Conservation (phyloP, 2,329 filamentous ascomycete genomes). For the Epichloe aotearoae region DNA sequence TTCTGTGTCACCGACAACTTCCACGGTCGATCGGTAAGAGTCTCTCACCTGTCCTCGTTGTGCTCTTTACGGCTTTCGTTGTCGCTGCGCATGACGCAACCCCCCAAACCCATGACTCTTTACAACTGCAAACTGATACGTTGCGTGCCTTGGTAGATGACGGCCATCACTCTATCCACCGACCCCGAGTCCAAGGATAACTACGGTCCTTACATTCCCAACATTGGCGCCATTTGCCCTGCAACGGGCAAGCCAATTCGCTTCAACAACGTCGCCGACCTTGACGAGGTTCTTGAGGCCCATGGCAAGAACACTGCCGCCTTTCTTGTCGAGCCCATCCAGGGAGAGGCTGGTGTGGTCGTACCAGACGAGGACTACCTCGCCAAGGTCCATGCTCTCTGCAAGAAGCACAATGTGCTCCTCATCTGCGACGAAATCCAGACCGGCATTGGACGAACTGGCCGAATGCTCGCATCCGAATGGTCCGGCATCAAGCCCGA, state of each 20-base stretch:
- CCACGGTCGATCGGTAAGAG: slow-evolving; percentile 77
- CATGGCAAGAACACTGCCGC: slow-evolving; percentile 80
- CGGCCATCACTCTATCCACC: slow-evolving; percentile 86
- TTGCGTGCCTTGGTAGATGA: slow-evolving; percentile 46
- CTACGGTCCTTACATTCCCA: slow-evolving; percentile 91
- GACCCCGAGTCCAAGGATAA: slow-evolving; percentile 93
- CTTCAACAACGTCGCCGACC: slow-evolving; percentile 73
- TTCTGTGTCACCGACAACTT: slow-evolving; percentile 87
- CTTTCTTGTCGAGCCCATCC: slow-evolving; percentile 91
- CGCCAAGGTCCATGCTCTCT: slow-evolving; percentile 63
- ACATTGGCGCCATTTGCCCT: slow-evolving; percentile 66
- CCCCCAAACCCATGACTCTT: too few species aligned
- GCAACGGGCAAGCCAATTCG: slow-evolving; percentile 62
- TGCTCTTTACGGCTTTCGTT: not conserved
- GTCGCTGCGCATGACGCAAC: not conserved
- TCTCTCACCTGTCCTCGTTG: slow-evolving; percentile 8
- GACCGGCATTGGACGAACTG: slow-evolving; percentile 90
- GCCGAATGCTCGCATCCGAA: slow-evolving; percentile 84
- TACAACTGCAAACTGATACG: not conserved
- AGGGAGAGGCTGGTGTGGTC: slow-evolving; percentile 93
- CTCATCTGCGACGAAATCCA: slow-evolving; percentile 98
- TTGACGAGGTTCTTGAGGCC: slow-evolving; percentile 64
- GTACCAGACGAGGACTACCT: slow-evolving; percentile 89
- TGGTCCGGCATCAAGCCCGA: slow-evolving; percentile 95
- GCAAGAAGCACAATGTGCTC: slow-evolving; percentile 89